Percentiles rank a stretch among this genome's conserved stretches.
These are phyloP conservation scores for Chenopodium quinoa DNA, from an alignment of 148 eudicot species.

Conservation along the genomic window DNA sequence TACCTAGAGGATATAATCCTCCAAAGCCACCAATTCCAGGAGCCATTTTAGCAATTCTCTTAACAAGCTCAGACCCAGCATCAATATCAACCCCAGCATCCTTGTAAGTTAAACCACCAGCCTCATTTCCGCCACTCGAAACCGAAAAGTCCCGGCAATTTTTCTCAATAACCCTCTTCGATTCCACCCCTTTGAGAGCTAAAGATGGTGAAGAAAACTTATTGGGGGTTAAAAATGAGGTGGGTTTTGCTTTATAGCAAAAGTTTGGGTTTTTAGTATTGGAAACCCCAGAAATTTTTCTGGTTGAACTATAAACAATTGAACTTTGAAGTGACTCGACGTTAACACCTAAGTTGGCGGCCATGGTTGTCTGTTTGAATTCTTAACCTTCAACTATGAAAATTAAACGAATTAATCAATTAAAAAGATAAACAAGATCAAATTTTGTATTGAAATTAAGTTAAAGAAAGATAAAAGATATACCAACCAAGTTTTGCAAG, in stretches of 20 bases:
- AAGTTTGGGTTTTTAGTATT: background rate
- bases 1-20: constrained; percentile 79
- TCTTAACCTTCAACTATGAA: background rate
- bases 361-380: background rate
- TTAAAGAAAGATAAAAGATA: background rate
- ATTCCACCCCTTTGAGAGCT: background rate
- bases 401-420: background rate
- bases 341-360: constrained; percentile 8
- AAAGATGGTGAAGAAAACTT: constrained; percentile 20
- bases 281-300: background rate
- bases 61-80: constrained; percentile 90
- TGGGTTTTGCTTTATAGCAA: constrained; percentile 16
- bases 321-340: constrained; percentile 3
- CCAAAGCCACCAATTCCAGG: constrained; percentile 96
- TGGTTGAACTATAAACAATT: background rate
- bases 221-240: constrained; percentile 10
- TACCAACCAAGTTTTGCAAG: background rate
- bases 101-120: constrained; percentile 64
- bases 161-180: constrained; percentile 20
- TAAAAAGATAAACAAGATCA: background rate
- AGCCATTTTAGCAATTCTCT: constrained; percentile 81
- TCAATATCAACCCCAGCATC: constrained; percentile 95
- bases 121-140: constrained; percentile 22
- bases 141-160: constrained; percentile 17
- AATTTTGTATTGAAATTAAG: background rate